These are phyloP conservation scores for Botryotinia globosa DNA, from an alignment of 2,329 filamentous ascomycete species.

Conservation along the genomic window DNA sequence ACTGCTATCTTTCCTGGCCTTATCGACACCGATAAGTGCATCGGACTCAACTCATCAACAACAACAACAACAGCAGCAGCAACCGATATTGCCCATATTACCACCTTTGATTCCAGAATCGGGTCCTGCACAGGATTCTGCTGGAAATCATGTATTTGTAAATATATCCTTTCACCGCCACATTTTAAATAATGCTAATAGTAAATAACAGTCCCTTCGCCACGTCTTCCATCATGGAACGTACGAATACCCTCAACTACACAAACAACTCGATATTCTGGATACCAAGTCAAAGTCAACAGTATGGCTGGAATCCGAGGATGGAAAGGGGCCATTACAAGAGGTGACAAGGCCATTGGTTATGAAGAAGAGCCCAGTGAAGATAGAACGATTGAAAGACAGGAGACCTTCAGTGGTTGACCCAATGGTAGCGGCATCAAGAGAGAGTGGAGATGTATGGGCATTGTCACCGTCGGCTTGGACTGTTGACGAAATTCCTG, in stretches of 20 bases:
- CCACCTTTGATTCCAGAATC: slow-evolving; percentile 39
- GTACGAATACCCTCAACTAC: slow-evolving; percentile 71
- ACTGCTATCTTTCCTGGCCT: slow-evolving; percentile 65
- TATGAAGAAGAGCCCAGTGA: slow-evolving; percentile 61
- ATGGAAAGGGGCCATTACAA: slow-evolving; percentile 47
- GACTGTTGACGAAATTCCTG: slow-evolving; percentile 71
- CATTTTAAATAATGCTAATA: slow-evolving; percentile 21
- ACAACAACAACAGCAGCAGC: slow-evolving; percentile 43
- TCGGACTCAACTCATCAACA: slow-evolving; percentile 40
- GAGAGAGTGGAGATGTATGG: slow-evolving; percentile 64
- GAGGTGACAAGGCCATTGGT: slow-evolving; percentile 53
- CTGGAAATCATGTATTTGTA: slow-evolving; percentile 53
- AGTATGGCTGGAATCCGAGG: slow-evolving; percentile 62
- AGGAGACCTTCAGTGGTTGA: slow-evolving; percentile 74
- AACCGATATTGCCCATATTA: slow-evolving; percentile 39
- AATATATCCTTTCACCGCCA: slow-evolving; percentile 26
- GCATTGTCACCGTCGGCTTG: slow-evolving; percentile 72
- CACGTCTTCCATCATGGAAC: slow-evolving; percentile 94
- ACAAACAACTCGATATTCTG: slow-evolving; percentile 73
- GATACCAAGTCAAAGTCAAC: slow-evolving; percentile 46
- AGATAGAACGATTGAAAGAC: slow-evolving; percentile 79
- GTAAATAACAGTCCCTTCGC: slow-evolving; percentile 57
- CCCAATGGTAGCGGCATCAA: slow-evolving; percentile 69
- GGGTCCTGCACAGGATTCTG: slow-evolving; percentile 48
- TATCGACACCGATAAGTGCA: slow-evolving; percentile 47